Evolutionary conservation across 345 rosid species (phyloP), one percentile per base, ranked within the genome.

Genomic region (Boechera stricta): DNA sequence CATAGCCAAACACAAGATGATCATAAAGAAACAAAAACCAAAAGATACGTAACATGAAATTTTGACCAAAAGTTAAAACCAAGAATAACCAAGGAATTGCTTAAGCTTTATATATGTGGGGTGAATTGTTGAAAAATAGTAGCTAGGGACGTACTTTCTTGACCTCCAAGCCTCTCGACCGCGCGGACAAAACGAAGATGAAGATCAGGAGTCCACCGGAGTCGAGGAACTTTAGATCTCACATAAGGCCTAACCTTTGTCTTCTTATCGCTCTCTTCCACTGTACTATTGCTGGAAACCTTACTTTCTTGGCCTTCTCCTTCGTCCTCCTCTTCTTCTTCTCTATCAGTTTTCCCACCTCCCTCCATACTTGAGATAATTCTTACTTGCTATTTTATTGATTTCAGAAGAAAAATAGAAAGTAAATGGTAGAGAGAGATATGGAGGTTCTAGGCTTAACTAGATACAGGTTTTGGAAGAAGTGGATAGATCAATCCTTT

Each of bases 181-280:
- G 95, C 97, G 12, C 83, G 87, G 33, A 89, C 84, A 66, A 93
- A 93, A 33, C 93, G 83, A 41, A 83, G 90, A 82, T 93, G 97
- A 49, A 93, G 92, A 53, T 88, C 97, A 4, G 89, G 97, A 76
- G 98, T 93, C 98, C 98, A 93, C 3, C 98, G 86, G 15, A 93
- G 93, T 18, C 98, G 78, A 3, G 97, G 98, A 77, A 82, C 75
- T 78, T 89, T 91, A 10, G 95, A 91, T 78, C 97, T 80, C 49
- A 88, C 81, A 36, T 93, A 90, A 59, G 92, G 97, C 72, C 98
- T 84, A 6, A 91, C 95, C 8, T 67, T 65, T 0, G 67, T 32
- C 85, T 86, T 88, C 88, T 89, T 91, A 24, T 87, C 84, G 15
- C 63, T 84, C 79, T 86, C 97, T 76, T 89, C 97, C 64, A 90